Evolutionary conservation across 768 basidiomycete genomes (phyloP), one percentile per base, ranked within the genome.

Genomic region (Serendipita vermifera): DNA sequence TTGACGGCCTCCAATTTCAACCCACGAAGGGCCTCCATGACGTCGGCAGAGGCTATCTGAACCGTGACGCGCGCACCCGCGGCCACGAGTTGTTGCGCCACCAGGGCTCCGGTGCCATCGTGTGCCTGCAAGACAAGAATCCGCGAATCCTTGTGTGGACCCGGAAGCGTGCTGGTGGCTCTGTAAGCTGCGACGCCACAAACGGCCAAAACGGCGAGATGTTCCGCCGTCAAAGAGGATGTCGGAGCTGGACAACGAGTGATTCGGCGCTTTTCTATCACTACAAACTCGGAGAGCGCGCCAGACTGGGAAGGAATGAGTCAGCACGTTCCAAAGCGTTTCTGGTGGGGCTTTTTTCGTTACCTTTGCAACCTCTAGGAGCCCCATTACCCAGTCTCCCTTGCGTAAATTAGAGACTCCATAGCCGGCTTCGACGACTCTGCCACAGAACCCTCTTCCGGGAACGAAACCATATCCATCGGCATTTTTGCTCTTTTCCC

Each of bases 331-430:
- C n/a, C n/a, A n/a, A n/a, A n/a, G n/a, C n/a, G n/a, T n/a, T n/a
- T n/a, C n/a, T n/a, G n/a, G n/a, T n/a, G 56, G 55, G 53, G 57
- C 41, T 38, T 55, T 9, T 43, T 38, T 35, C 64, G 78, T 61
- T 60, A 90, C 91, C 82, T 89, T 92, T 60, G 76, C 74, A 9
- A 85, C 73, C 63, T 91, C 85, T 65, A 85, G 65, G 59, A 92
- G 62, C 9, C 90, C 92, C 58, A 87, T 71, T 3, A 93, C 85
- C 83, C 91, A 88, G 62, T 96, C 92, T 3, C 88, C 87, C 62
- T 80, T 80, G 64, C 75, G 76, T 24, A 80, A 70, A 20, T 75
- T 70, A n/a, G 73, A 73, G 13, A 88, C 84, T 35, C 86, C 85
- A 76, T 82, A 85, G 2, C 92, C 92, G 58, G 79, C 81, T 63